Evolutionary conservation across 345 rosid genomes (phyloP).

Genomic region (Salix arbutifolia): DNA sequence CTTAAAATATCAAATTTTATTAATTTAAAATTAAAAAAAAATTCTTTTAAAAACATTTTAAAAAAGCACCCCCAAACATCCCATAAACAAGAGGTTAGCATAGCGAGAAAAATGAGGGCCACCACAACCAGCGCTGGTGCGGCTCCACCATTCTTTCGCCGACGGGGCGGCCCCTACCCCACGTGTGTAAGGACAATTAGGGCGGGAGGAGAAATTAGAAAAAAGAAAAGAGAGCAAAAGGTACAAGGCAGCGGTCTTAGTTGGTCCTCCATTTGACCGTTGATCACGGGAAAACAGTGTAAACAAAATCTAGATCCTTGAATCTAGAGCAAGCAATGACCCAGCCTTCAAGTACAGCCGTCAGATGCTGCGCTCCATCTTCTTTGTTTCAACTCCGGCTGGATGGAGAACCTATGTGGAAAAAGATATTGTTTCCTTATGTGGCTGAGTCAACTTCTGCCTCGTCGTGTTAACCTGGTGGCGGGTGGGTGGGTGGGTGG

Average conservation of each 20-base stretch:
- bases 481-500: too few relatives aligned
- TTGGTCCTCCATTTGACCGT: not conserved
- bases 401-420: too few relatives aligned
- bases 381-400: too few relatives aligned
- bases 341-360: not conserved
- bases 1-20: too few relatives aligned
- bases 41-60: too few relatives aligned
- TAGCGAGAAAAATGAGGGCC: not conserved
- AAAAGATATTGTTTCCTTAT: too few relatives aligned
- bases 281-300: constrained; percentile 15
- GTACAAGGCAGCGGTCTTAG: not conserved
- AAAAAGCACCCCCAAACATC: too few relatives aligned
- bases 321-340: not conserved
- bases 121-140: not conserved
- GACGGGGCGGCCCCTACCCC: constrained; percentile 9
- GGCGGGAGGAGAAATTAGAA: constrained; percentile 1
- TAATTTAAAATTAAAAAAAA: too few relatives aligned
- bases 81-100: rapidly evolving
- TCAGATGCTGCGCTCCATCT: too few relatives aligned
- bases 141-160: constrained; percentile 5
- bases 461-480: too few relatives aligned
- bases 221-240: not conserved
- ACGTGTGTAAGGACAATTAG: constrained; percentile 11
- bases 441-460: too few relatives aligned
- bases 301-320: not conserved